These are phyloP conservation scores for Ogataea nakhonphanomensis DNA, from an alignment of 805 yeast species.

Conservation along the genomic window DNA sequence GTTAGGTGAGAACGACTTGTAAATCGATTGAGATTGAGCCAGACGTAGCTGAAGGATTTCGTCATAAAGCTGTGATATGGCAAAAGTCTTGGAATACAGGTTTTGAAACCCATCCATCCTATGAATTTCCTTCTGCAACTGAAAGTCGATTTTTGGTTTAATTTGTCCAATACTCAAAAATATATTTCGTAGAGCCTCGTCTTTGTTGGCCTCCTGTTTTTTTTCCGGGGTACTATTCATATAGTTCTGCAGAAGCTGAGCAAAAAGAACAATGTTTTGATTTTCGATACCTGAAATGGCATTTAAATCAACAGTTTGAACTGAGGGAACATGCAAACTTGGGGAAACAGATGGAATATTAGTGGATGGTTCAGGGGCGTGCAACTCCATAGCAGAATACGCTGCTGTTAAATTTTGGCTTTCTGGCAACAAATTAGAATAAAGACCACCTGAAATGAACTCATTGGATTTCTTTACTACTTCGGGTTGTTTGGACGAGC, in stretches of 20 bases:
- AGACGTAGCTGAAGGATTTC: conserved; percentile 59
- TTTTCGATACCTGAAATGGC: conserved; percentile 61
- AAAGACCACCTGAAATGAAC: conserved; percentile 25
- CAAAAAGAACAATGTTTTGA: conserved; percentile 63
- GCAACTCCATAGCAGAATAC: background rate
- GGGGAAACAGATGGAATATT: background rate
- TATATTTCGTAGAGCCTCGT: conserved; percentile 51
- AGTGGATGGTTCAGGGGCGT: background rate
- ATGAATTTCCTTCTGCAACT: conserved; percentile 53
- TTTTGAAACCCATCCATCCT: conserved; percentile 67
- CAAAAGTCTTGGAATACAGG: conserved; percentile 73
- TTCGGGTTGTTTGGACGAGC: background rate
- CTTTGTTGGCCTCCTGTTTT: conserved; percentile 36
- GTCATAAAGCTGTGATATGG: conserved; percentile 75
- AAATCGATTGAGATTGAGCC: conserved; percentile 18
- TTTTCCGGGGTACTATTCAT: conserved; percentile 39
- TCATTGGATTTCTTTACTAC: conserved; percentile 4
- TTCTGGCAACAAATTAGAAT: conserved; percentile 26
- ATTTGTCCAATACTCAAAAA: conserved; percentile 57
- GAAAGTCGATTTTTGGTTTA: conserved; percentile 66
- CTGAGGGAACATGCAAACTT: background rate
- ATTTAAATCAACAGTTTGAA: conserved; percentile 9
- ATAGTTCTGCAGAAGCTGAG: conserved; percentile 58
- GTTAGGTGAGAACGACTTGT: background rate
- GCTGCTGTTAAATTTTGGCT: background rate